These are phyloP conservation scores for Alternaria postmessia DNA, from an alignment of 2,329 filamentous ascomycete species.

Conservation along the genomic window DNA sequence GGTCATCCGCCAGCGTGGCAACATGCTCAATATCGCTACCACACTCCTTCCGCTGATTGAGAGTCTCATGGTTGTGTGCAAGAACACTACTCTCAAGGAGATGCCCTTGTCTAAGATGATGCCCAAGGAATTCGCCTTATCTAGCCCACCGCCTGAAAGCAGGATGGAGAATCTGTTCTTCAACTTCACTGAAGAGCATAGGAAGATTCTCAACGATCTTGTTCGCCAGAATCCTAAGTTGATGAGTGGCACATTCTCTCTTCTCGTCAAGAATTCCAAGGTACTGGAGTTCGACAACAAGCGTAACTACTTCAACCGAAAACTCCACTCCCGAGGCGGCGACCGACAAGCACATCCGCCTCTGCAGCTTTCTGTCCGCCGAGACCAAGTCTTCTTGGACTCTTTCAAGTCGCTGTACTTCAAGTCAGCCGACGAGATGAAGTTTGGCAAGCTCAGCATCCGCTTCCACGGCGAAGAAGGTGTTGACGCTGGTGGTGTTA, in stretches of 20 bases:
- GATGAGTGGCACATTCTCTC: constrained; percentile 97
- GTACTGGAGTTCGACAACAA: constrained; percentile 99
- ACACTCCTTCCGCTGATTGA: constrained; percentile 95
- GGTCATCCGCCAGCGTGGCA: constrained; percentile 88
- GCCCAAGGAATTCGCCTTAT: constrained; percentile 73
- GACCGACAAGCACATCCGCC: constrained; percentile 74
- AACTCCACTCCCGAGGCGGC: constrained; percentile 78
- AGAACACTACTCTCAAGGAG: constrained; percentile 88
- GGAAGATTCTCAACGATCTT: constrained; percentile 96
- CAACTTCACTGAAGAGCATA: constrained; percentile 95
- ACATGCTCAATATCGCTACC: constrained; percentile 96
- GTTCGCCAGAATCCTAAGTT: constrained; percentile 96
- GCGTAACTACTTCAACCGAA: constrained; percentile 97
- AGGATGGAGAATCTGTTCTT: constrained; percentile 93
- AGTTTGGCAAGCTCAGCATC: constrained; percentile 98
- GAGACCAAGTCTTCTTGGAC: constrained; percentile 96
- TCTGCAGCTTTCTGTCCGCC: constrained; percentile 86
- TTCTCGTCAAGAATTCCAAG: constrained; percentile 98
- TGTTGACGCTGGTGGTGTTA: constrained; percentile 96
- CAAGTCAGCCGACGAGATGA: constrained; percentile 96
- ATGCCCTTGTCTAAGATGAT: constrained; percentile 55
- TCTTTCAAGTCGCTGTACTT: constrained; percentile 99
- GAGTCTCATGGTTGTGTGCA: constrained; percentile 98
- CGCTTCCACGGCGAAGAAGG: constrained; percentile 97
- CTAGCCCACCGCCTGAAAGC: constrained; percentile 79